phyloP scores from a whole-genome alignment of 129 eudicot species.

The Pittosporum tobira region DNA sequence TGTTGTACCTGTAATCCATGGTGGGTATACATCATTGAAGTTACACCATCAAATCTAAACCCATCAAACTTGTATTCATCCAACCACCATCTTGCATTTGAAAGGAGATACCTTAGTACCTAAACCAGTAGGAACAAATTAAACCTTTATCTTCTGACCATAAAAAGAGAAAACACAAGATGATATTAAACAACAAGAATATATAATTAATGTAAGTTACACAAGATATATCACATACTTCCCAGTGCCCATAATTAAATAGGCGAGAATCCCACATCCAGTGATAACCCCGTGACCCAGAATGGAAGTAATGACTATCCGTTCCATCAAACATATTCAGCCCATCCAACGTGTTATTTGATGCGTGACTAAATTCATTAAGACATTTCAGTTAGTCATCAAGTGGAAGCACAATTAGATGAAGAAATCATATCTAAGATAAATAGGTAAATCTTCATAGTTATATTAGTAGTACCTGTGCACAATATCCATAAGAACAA shows the following conservation, averaged over 20 bases:
- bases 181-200: not conserved
- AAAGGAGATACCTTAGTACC: slow-evolving; percentile 92
- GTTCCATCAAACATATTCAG: slow-evolving; percentile 97
- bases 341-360: slow-evolving; percentile 91
- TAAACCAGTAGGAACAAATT: slow-evolving; percentile 21
- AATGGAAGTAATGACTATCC: slow-evolving; percentile 90
- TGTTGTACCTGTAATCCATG: slow-evolving; percentile 77
- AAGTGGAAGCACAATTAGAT: not conserved
- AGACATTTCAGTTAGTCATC: not conserved
- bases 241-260: slow-evolving; percentile 97
- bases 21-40: slow-evolving; percentile 99
- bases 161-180: not conserved
- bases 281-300: slow-evolving; percentile 90
- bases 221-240: slow-evolving; percentile 40
- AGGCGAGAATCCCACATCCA: slow-evolving; percentile 99
- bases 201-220: slow-evolving; percentile 3
- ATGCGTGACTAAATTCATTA: slow-evolving; percentile 63
- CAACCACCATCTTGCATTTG: slow-evolving; percentile 99
- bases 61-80: slow-evolving; percentile 98
- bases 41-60: slow-evolving; percentile 98
- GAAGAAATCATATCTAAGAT: no score
- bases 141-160: not conserved
- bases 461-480: slow-evolving; percentile 92
- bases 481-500: slow-evolving; percentile 98
- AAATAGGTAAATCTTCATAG: no score